These are phyloP conservation scores for Acacia crassicarpa DNA, from an alignment of 306 rosid species.

Conservation along the genomic window DNA sequence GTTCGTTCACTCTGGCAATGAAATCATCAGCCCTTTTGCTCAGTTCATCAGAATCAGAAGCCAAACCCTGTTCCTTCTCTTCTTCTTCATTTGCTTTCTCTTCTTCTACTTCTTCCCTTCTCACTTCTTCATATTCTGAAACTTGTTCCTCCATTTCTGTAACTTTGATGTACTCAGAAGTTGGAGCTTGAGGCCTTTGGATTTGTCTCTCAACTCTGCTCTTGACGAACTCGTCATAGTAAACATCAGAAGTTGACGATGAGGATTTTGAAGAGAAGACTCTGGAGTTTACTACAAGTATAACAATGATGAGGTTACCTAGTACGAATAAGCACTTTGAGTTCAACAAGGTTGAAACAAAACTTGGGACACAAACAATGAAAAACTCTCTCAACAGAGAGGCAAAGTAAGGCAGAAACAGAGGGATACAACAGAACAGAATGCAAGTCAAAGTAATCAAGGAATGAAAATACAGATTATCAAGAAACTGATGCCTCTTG, in stretches of 20 bases:
- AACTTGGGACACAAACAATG: constrained; percentile 34
- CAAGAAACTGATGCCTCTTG: constrained; percentile 31
- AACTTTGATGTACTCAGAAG: constrained; percentile 12
- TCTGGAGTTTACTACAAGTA: constrained; percentile 52
- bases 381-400: constrained; percentile 19
- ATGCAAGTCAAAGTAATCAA: constrained; percentile 32
- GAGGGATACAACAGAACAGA: constrained; percentile 41
- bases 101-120: constrained; percentile 21
- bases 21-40: constrained; percentile 82
- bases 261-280: constrained; percentile 45
- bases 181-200: constrained; percentile 29
- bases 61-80: constrained; percentile 7
- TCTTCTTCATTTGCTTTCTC: constrained; percentile 17
- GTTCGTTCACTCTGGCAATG: constrained; percentile 76
- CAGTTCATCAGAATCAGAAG: constrained; percentile 50
- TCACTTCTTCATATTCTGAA: constrained; percentile 28
- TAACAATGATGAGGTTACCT: constrained; percentile 42
- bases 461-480: constrained; percentile 39
- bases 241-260: constrained; percentile 35
- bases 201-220: constrained; percentile 28
- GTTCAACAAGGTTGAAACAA: constrained; percentile 30
- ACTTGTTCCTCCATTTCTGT: neutral
- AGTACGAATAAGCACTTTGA: constrained; percentile 40
- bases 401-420: constrained; percentile 38
- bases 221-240: constrained; percentile 45